Evolutionary conservation across 306 rosid species (phyloP).

Genomic region (Vigna trinervia): DNA sequence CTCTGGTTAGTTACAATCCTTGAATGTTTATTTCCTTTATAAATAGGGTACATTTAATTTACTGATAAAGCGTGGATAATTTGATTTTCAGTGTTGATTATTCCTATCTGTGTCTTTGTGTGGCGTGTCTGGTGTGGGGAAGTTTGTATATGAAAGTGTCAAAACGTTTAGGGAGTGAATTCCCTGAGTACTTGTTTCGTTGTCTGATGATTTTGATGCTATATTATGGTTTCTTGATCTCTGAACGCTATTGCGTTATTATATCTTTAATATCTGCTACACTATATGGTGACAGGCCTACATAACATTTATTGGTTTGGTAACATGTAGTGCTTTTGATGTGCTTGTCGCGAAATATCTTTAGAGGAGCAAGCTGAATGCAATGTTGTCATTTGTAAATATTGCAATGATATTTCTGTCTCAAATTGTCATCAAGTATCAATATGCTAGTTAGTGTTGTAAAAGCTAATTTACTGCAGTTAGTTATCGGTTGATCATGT

Average conservation of each 20-base stretch:
- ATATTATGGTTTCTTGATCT: constrained; percentile 5
- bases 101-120: neutral
- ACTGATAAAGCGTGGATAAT: neutral
- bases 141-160: neutral
- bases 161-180: neutral
- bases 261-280: constrained; percentile 13
- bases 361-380: constrained; percentile 2
- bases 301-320: constrained; percentile 1
- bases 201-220: neutral
- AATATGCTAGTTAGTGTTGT: neutral
- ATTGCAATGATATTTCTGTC: constrained; percentile 4
- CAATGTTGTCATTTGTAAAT: neutral
- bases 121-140: neutral
- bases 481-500: constrained; percentile 15
- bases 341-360: constrained; percentile 20
- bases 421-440: constrained; percentile 7
- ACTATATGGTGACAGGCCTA: neutral
- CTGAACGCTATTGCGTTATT: neutral
- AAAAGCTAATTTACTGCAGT: too few relatives aligned
- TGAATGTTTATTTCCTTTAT: neutral
- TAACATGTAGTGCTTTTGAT: neutral
- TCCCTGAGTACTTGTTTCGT: neutral
- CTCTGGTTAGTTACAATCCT: neutral
- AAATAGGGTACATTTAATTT: constrained; percentile 28
- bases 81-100: constrained; percentile 21